Conservation (phyloP, 2,329 filamentous ascomycete species). For the Hypocreales sp. region DNA sequence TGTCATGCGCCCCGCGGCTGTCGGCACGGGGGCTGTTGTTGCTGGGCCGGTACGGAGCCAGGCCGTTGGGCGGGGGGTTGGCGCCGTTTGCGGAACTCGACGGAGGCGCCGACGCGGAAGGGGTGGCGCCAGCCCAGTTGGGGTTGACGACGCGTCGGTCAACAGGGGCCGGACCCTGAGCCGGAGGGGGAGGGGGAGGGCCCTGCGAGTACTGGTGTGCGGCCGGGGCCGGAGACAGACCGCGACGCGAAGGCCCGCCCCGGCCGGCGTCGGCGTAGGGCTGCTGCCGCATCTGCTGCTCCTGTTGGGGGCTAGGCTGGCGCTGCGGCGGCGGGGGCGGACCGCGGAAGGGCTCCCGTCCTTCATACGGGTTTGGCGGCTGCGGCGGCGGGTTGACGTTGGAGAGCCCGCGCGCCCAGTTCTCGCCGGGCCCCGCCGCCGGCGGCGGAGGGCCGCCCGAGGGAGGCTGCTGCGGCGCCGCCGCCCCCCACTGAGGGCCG, state of each 20-base stretch:
- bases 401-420: conserved; percentile 50
- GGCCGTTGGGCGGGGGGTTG: conserved; percentile 27
- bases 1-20: conserved; percentile 60
- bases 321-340: conserved; percentile 51
- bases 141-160: conserved; percentile 44
- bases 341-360: conserved; percentile 52
- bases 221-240: conserved; percentile 24
- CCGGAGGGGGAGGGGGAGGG: conserved; percentile 32
- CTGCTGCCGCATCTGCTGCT: conserved; percentile 35
- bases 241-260: conserved; percentile 25
- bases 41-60: conserved; percentile 57
- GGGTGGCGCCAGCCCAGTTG: conserved; percentile 40
- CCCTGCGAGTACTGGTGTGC: conserved; percentile 32
- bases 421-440: conserved; percentile 38
- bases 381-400: conserved; percentile 66
- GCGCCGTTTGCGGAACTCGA: conserved; percentile 19
- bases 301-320: conserved; percentile 62
- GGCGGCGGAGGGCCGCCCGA: conserved; percentile 45
- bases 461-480: conserved; percentile 41
- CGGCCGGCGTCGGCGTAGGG: conserved; percentile 39
- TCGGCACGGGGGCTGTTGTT: conserved; percentile 76
- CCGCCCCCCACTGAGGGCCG: conserved; percentile 79
- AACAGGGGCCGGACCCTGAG: conserved; percentile 32
- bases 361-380: conserved; percentile 69
- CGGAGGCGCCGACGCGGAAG: conserved; percentile 22